These are phyloP conservation scores for Polygonum maritimum DNA, from an alignment of 148 eudicot species.

Conservation along the genomic window DNA sequence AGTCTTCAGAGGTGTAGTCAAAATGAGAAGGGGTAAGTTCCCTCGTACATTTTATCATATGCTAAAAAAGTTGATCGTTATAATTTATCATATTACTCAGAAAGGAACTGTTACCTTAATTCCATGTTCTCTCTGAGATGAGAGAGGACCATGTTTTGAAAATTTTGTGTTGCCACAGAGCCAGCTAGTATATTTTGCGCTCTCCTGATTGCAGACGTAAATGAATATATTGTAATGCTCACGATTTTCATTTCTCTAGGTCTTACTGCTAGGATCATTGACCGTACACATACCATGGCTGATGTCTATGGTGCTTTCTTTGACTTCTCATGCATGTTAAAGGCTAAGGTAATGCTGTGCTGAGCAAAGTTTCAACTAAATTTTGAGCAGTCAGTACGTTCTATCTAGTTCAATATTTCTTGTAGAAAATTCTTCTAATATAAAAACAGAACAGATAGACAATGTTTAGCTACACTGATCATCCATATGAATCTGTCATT, in stretches of 20 bases:
- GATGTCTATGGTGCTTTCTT: constrained; percentile 87
- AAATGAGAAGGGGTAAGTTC: constrained; percentile 81
- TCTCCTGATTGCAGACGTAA: neutral
- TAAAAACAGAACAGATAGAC: neutral
- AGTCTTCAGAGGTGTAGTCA: constrained; percentile 92
- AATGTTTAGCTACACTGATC: neutral
- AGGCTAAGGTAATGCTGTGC: constrained; percentile 52
- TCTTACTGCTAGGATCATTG: constrained; percentile 75
- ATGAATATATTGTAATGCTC: neutral
- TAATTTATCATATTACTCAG: neutral
- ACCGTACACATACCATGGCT: constrained; percentile 54
- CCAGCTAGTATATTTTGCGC: neutral
- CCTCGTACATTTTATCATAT: neutral
- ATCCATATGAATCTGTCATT: neutral
- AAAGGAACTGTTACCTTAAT: neutral
- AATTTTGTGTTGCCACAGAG: neutral
- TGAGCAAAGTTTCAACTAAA: neutral
- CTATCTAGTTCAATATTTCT: neutral
- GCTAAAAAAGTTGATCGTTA: neutral
- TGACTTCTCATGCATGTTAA: constrained; percentile 67
- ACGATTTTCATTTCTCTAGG: constrained; percentile 28
- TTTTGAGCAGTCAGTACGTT: neutral
- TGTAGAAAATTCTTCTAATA: neutral
- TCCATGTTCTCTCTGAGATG: neutral
- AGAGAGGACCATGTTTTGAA: neutral